These are phyloP conservation scores for Globisporangium alternatum DNA, from an alignment of 352 stramenopile species.

Conservation along the genomic window DNA sequence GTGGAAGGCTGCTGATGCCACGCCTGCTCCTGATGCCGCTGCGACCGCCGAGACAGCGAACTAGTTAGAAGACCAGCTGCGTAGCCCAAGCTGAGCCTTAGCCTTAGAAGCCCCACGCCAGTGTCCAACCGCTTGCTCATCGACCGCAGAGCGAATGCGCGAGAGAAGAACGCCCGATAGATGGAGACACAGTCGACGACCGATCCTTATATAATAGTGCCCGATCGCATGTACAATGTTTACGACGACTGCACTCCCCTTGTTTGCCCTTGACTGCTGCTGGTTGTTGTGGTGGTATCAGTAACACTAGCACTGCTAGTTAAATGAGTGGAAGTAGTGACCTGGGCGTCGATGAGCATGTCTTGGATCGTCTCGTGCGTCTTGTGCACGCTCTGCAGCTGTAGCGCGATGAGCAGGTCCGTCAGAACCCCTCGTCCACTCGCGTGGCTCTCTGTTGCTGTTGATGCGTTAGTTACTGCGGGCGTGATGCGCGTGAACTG, in stretches of 20 bases:
- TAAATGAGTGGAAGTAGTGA: background rate
- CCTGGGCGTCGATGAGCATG: background rate
- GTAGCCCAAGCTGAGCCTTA: constrained; percentile 2
- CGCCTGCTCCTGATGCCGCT: background rate
- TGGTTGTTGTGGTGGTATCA: background rate
- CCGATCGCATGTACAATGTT: background rate
- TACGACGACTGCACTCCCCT: background rate
- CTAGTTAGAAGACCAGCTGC: constrained; percentile 7
- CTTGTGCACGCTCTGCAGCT: constrained; percentile 6
- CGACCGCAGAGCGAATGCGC: background rate
- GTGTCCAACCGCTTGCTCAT: background rate
- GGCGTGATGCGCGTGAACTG: constrained; percentile 8
- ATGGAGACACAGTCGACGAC: background rate
- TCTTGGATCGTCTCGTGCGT: constrained; percentile 12
- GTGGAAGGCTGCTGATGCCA: background rate
- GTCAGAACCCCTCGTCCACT: background rate
- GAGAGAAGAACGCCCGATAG: constrained; percentile 2
- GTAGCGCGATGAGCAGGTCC: constrained; percentile 13
- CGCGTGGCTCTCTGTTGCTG: background rate
- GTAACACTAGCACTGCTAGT: background rate
- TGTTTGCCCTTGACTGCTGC: background rate
- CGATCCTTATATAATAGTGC: constrained; percentile 10
- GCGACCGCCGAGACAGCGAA: background rate
- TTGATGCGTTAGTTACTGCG: background rate
- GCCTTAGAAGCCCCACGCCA: background rate